Evolutionary conservation across 306 rosid genomes (phyloP).

Genomic region (Rubus parviflorus): DNA sequence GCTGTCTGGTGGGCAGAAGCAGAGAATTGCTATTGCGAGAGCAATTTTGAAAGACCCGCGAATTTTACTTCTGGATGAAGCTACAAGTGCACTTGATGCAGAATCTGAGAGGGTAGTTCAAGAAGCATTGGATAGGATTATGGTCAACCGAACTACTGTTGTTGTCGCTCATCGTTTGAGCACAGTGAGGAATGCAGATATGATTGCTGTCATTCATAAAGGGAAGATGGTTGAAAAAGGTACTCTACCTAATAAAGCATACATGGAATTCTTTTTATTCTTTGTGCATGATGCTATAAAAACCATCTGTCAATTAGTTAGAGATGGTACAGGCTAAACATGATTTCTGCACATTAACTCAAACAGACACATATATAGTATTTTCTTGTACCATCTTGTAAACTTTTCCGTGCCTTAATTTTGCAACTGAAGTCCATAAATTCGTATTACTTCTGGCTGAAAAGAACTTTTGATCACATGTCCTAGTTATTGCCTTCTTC

Average conservation of each 20-base stretch:
- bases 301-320: neutral
- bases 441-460: neutral
- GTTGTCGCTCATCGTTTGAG: constrained; percentile 95
- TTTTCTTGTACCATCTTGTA: neutral
- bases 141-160: constrained; percentile 81
- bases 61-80: constrained; percentile 86
- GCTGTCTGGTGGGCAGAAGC: constrained; percentile 89
- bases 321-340: neutral
- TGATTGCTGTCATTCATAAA: constrained; percentile 86
- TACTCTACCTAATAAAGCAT: constrained; percentile 13
- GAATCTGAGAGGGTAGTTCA: constrained; percentile 92
- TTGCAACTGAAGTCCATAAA: neutral
- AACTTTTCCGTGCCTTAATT: neutral
- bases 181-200: constrained; percentile 79
- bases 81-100: constrained; percentile 92
- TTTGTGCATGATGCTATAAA: neutral
- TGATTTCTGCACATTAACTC: neutral
- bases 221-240: constrained; percentile 96
- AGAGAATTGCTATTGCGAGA: constrained; percentile 88
- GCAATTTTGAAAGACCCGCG: constrained; percentile 83
- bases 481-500: neutral
- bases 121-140: constrained; percentile 83
- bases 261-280: neutral
- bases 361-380: neutral
- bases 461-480: neutral